Evolutionary conservation across 805 yeast species (phyloP), one percentile per base, ranked within the genome.

Genomic region (Starmerella apicola): DNA sequence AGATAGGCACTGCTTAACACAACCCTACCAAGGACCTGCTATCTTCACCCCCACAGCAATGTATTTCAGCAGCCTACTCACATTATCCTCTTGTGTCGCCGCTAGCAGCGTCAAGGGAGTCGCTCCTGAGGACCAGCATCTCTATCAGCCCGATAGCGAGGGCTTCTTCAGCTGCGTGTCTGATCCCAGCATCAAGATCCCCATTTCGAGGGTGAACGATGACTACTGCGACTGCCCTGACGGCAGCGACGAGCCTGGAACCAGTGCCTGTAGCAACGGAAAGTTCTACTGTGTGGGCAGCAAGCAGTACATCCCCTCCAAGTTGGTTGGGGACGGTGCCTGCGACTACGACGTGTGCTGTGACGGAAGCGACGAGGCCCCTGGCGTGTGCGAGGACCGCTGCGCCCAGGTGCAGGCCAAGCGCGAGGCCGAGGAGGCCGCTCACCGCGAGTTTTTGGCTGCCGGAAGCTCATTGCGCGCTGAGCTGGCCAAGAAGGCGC

Each of bases 161-260:
- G 73, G 74, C 1, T 58, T 65, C 36, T 88, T 91, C 83, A 59
- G 64, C 5, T 88, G 97, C 62, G 57, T 88, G 27, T 52, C 60
- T 24, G 69, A 81, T 52, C 78, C 91, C 0, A 69, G 72, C n/a
- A 72, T 84, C 4, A 65, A 64, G 17, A 60, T 88, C 16, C 65
- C 76, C 30, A 64, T 65, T 37, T 63, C 63, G 27, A 81, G 76
- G 53, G 69, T 88, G 51, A 88, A 88, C 57, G 96, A 91, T 58
- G 80, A 85, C 51, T 78, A 70, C 54, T 88, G 97, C 61, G 97
- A 91, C 54, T 88, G 97, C 63, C 96, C 96, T 0, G 98, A 91
- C 61, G 97, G 97, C 0, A 76, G 86, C 4, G 98, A 91, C 62
- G 97, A 91, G 58, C 95, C 96, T 0, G 96, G 96, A 0, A 88